Conservation (phyloP, 108 stramenopile species). For the Nitzschia sp. region DNA sequence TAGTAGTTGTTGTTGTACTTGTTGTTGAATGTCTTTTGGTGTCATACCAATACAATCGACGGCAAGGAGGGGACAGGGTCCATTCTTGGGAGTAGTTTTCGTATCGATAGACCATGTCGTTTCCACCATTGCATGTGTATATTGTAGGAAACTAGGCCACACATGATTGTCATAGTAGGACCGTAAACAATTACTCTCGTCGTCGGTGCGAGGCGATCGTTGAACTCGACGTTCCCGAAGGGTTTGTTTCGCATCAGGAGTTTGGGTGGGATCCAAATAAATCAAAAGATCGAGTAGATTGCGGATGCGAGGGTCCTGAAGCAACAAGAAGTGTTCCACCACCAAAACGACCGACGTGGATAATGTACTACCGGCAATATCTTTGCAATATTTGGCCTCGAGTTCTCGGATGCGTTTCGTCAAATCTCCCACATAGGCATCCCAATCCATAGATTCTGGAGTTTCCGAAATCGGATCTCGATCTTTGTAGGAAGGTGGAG, state of each 20-base stretch:
- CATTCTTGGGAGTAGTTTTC: no score
- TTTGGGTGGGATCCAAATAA: slow-evolving; percentile 1
- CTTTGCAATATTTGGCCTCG: no score
- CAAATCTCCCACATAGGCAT: background rate
- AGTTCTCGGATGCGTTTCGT: background rate
- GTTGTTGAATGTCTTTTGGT: no score
- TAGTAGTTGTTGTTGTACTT: no score
- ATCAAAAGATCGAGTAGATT: background rate
- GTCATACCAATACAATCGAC: no score
- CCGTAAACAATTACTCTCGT: background rate
- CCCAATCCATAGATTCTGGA: slow-evolving; percentile 2
- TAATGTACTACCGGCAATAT: no score
- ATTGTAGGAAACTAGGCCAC: slow-evolving; percentile 1
- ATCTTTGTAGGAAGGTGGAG: background rate
- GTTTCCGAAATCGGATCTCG: background rate
- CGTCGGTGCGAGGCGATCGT: background rate
- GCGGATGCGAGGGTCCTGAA: background rate
- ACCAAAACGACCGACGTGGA: background rate
- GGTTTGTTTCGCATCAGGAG: background rate
- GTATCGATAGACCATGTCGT: no score
- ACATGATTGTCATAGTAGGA: background rate
- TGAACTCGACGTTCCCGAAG: slow-evolving; percentile 4
- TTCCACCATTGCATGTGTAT: background rate
- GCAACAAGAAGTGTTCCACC: background rate
- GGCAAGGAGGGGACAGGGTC: no score